Percentiles rank a stretch among this genome's conserved stretches.
These are phyloP conservation scores for Phytophthora syringae DNA, from an alignment of 352 stramenopile species.

Conservation along the genomic window DNA sequence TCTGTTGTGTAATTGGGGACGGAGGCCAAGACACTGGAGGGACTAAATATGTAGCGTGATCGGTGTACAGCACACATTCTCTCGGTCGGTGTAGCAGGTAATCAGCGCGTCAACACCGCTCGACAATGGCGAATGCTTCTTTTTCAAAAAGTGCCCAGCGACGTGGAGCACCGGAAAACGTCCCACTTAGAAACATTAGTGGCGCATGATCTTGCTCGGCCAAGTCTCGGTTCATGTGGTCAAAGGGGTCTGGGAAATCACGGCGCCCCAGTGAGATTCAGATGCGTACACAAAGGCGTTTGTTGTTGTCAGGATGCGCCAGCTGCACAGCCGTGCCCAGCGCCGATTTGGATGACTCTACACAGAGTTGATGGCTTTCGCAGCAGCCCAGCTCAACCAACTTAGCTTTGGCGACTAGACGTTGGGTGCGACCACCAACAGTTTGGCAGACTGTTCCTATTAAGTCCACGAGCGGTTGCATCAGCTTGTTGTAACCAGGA, in stretches of 20 bases:
- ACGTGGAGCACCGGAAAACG: not conserved
- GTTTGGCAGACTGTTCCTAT: not conserved
- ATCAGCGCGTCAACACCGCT: too few relatives aligned
- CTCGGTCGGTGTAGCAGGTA: not conserved
- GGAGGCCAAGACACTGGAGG: not conserved
- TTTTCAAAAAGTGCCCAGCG: constrained; percentile 1
- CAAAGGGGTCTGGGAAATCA: not conserved
- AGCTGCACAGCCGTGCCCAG: not conserved
- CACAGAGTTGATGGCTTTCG: too few relatives aligned
- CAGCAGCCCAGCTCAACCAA: too few relatives aligned
- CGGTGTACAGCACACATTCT: not conserved
- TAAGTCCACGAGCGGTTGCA: not conserved
- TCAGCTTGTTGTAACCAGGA: not conserved
- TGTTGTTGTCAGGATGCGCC: not conserved
- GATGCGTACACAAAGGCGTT: not conserved
- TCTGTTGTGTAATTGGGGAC: not conserved
- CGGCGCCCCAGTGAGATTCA: constrained; percentile 4
- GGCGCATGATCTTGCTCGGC: not conserved
- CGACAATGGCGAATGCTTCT: constrained; percentile 2
- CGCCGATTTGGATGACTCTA: too few relatives aligned
- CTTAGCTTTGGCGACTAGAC: too few relatives aligned
- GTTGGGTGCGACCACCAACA: too few relatives aligned
- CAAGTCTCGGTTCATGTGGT: not conserved
- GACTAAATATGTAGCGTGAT: constrained; percentile 5
- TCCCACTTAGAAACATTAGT: constrained; percentile 5